Evolutionary conservation across 352 stramenopile species (phyloP).

Genomic region (Phytopythium montanum): DNA sequence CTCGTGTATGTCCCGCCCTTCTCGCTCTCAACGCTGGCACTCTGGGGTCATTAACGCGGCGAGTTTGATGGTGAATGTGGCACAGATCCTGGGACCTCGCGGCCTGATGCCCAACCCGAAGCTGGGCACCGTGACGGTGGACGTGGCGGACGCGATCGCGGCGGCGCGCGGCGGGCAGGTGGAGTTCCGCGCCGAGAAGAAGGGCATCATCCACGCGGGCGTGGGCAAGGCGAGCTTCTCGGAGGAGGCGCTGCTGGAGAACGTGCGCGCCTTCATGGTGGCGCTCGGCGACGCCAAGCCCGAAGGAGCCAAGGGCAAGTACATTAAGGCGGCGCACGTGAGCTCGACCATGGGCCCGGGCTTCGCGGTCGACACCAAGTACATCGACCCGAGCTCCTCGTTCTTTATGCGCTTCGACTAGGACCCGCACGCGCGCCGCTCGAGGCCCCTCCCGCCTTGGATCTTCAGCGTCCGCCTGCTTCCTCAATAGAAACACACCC

Average conservation of each 20-base stretch:
- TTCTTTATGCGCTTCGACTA: slow-evolving; percentile 88
- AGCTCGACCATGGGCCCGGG: slow-evolving; percentile 86
- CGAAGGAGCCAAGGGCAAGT: slow-evolving; percentile 92
- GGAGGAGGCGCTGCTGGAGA: slow-evolving; percentile 89
- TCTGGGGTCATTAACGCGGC: background rate
- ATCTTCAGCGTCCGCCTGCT: background rate
- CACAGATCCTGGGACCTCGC: slow-evolving; percentile 90
- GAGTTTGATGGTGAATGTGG: background rate
- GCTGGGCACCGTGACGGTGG: slow-evolving; percentile 93
- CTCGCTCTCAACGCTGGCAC: too few relatives aligned
- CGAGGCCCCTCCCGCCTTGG: too few relatives aligned
- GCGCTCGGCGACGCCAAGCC: slow-evolving; percentile 89
- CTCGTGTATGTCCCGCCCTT: slow-evolving; percentile 38
- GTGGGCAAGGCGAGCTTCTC: slow-evolving; percentile 89
- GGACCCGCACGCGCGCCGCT: slow-evolving; percentile 4
- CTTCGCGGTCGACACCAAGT: slow-evolving; percentile 79
- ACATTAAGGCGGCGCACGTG: slow-evolving; percentile 88
- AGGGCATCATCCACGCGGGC: slow-evolving; percentile 86
- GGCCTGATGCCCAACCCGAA: slow-evolving; percentile 98
- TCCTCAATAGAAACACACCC: slow-evolving; percentile 8
- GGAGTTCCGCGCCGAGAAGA: slow-evolving; percentile 90
- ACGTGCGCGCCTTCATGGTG: slow-evolving; percentile 92
- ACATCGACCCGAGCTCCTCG: slow-evolving; percentile 76
- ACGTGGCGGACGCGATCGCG: slow-evolving; percentile 82
- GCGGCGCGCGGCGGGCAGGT: slow-evolving; percentile 81